These are phyloP conservation scores for Chaetomiaceae sp. DNA, from an alignment of 2,329 filamentous ascomycete species.

Conservation along the genomic window DNA sequence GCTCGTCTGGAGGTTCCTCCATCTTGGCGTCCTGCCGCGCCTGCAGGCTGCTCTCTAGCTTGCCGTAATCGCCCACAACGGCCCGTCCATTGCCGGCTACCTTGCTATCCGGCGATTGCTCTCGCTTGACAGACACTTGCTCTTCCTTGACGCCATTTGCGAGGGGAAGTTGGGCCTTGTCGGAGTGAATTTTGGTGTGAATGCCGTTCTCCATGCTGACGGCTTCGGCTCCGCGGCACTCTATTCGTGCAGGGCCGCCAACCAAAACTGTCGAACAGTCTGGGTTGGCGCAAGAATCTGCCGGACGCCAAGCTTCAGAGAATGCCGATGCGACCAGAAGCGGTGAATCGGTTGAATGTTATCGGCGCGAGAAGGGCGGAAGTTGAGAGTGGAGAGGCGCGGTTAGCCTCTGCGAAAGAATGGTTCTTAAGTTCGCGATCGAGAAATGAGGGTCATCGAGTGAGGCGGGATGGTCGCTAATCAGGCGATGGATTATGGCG, in stretches of 20 bases:
- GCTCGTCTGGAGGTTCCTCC: slow-evolving; percentile 58
- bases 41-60: slow-evolving; percentile 18
- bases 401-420: too few species aligned
- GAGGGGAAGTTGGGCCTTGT: slow-evolving; percentile 49
- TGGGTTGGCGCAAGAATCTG: slow-evolving; percentile 1
- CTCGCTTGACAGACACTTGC: slow-evolving; percentile 22
- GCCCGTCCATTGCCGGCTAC: slow-evolving; percentile 23
- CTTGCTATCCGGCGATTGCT: slow-evolving; percentile 29
- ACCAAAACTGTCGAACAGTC: slow-evolving; percentile 2
- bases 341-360: neutral
- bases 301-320: neutral
- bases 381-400: neutral
- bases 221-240: slow-evolving; percentile 10
- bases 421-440: too few species aligned
- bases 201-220: slow-evolving; percentile 38
- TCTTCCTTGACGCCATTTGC: slow-evolving; percentile 43
- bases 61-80: slow-evolving; percentile 21
- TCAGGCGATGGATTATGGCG: neutral
- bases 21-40: slow-evolving; percentile 37
- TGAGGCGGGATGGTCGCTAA: neutral
- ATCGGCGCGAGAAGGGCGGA: neutral
- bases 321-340: too few species aligned
- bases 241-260: slow-evolving; percentile 12
- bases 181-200: slow-evolving; percentile 49
- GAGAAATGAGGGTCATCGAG: neutral